phyloP scores from a whole-genome alignment of 768 basidiomycete genomes.

The Rhodosporidiobolus odoratus region DNA sequence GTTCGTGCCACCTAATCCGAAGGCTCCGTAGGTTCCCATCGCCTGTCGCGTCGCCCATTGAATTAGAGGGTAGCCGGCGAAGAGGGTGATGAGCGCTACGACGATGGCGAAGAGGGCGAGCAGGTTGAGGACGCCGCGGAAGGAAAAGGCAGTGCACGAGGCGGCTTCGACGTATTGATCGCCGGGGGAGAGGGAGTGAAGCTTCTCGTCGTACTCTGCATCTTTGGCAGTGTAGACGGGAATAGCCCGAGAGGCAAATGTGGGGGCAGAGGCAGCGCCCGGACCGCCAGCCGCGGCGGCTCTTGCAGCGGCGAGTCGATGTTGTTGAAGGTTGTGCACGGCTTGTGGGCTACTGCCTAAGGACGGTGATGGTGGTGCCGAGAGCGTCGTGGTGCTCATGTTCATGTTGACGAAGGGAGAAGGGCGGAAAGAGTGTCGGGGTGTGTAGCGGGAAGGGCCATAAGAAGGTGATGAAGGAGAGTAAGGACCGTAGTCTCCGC shows the following conservation, averaged over 20 bases:
- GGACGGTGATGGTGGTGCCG: conserved; percentile 2
- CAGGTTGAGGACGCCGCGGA: conserved; percentile 77
- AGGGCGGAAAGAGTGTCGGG: conserved; percentile 2
- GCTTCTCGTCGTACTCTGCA: conserved; percentile 78
- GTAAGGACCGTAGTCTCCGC: conserved; percentile 29
- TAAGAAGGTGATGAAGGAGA: conserved; percentile 4
- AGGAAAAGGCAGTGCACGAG: conserved; percentile 52
- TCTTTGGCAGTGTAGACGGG: conserved; percentile 52
- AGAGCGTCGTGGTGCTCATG: no score
- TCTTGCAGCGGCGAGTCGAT: background rate
- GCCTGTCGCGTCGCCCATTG: conserved; percentile 48
- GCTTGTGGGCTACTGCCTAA: background rate
- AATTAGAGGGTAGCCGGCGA: conserved; percentile 83
- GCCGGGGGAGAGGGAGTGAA: conserved; percentile 61
- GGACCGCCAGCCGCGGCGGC: background rate
- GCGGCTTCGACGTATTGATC: conserved; percentile 11
- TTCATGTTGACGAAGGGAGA: conserved; percentile 10
- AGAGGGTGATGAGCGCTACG: conserved; percentile 65
- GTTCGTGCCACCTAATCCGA: conserved; percentile 72
- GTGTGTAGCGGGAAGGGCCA: conserved; percentile 14
- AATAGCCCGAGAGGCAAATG: background rate
- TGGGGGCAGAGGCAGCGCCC: background rate
- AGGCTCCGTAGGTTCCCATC: conserved; percentile 53
- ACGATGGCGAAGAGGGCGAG: conserved; percentile 65
- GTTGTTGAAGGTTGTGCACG: background rate